Base-by-base conservation (phyloP, 2,329 filamentous ascomycete genomes). In the Chalaropsis ovoidea region DNA sequence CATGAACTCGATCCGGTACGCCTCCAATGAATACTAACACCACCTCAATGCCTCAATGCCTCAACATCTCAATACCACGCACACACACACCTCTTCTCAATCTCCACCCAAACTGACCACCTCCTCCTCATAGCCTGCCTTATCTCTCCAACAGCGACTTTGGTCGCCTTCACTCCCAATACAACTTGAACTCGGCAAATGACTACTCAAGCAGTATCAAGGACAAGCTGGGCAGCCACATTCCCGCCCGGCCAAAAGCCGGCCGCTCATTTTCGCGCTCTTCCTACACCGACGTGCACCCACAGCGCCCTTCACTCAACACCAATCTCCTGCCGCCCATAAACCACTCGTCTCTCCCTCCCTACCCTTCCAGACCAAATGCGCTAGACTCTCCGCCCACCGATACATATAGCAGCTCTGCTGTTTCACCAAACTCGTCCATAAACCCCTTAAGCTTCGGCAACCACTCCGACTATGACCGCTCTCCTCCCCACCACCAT, bases 171-270 rank as follows among this genome's bases (percentile, higher is more conserved):
- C 80, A 82, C 69, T 78, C 76, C 69, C 78, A 76, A 47, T 81
- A 77, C 66, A 76, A 80, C 68, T 75, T 75, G 61, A 76, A 77
- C 3, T 75, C 76, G 63, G 76, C 77, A 69, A 74, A 80, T 56
- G 74, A 79, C 15, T 78, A 83, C 63, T 79, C 80, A 67, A 78
- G 76, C 67, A 77, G 74, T 63, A 77, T 83, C 71, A 78, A 82
- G 67, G 81, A 80, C 72, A 84, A 81, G 73, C 75, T 85, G 27
- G 64, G 56, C n/a, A 77, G 83, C 66, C 76, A 78, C 0, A 72
- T 77, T 45, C 75, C 77, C 45, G 76, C 79, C 24, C 76, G 76
- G 61, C 78, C 79, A 10, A 73, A 75, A n/a, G n/a, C 19, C 31
- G 39, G 42, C 45, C 54, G 62, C 39, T 27, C 52, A 8, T 45